These are phyloP conservation scores for Pelargonium nanum DNA, from an alignment of 345 rosid genomes.

Conservation along the genomic window DNA sequence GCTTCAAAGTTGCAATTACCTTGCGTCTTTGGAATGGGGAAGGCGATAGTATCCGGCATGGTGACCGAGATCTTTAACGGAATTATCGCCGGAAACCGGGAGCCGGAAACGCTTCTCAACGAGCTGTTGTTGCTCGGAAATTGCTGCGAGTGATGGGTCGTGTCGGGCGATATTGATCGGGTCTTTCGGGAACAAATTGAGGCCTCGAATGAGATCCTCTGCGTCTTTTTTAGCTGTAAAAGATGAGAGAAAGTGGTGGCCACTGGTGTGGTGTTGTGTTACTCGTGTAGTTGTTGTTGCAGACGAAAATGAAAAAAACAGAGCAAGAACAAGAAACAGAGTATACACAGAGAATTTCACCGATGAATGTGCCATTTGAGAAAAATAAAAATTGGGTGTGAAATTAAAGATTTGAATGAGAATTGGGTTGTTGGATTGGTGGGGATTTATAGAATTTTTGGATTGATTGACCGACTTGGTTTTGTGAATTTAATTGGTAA, in stretches of 20 bases:
- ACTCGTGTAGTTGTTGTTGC: too few relatives aligned
- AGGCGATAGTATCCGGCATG: constrained; percentile 74
- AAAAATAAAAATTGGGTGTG: too few relatives aligned
- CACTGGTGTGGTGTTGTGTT: too few relatives aligned
- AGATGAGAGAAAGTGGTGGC: too few relatives aligned
- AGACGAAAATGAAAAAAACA: too few relatives aligned
- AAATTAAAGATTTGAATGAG: too few relatives aligned
- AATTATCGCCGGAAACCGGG: constrained; percentile 24
- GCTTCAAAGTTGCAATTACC: constrained; percentile 21
- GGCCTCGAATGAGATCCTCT: background rate
- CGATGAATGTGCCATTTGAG: background rate
- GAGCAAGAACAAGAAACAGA: background rate
- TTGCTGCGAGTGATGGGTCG: background rate
- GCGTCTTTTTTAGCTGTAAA: background rate
- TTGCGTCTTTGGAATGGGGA: constrained; percentile 56
- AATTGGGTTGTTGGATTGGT: background rate
- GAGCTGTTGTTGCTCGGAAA: background rate
- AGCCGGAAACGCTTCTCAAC: constrained; percentile 33
- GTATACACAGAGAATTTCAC: background rate
- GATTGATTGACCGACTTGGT: background rate
- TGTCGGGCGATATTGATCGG: background rate
- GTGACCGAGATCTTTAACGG: constrained; percentile 58
- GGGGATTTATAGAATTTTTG: background rate
- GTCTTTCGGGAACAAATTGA: background rate
- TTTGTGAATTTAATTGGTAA: background rate